phyloP scores from a whole-genome alignment of 2,329 filamentous ascomycete genomes.

The Grosmannia serpens region DNA sequence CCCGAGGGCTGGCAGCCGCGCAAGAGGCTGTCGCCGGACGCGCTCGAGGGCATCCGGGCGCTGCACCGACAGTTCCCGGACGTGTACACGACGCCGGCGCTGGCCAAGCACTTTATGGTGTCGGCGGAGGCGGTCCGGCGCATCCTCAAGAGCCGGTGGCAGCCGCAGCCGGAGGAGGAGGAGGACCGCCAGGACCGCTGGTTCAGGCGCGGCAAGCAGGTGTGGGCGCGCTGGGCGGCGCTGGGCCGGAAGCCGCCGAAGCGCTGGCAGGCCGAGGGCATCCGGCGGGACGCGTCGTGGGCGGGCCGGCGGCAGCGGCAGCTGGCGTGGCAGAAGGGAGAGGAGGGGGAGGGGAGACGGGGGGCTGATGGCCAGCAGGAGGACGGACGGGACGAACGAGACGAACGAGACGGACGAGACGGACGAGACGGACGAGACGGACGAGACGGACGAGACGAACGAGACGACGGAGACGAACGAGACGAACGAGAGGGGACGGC shows the following conservation, averaged over 20 bases:
- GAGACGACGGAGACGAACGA: background rate
- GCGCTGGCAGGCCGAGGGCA: slow-evolving; percentile 45
- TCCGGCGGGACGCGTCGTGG: slow-evolving; percentile 12
- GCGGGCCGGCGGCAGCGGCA: slow-evolving; percentile 5
- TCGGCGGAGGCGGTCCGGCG: slow-evolving; percentile 77
- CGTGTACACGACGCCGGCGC: slow-evolving; percentile 59
- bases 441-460: background rate
- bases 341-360: background rate
- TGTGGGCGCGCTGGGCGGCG: slow-evolving; percentile 49
- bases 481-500: background rate
- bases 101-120: slow-evolving; percentile 73
- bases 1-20: slow-evolving; percentile 68
- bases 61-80: slow-evolving; percentile 68
- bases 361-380: background rate
- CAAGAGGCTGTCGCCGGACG: slow-evolving; percentile 85
- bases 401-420: background rate
- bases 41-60: slow-evolving; percentile 77
- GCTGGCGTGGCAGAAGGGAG: background rate
- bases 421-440: background rate
- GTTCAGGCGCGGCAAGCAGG: slow-evolving; percentile 46
- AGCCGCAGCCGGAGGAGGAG: slow-evolving; percentile 45
- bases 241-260: slow-evolving; percentile 50
- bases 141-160: slow-evolving; percentile 73
- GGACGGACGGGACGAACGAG: background rate
- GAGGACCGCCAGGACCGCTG: slow-evolving; percentile 46